Evolutionary conservation across 2,329 filamentous ascomycete species (phyloP).

Genomic region (Ophiostoma australiae): DNA sequence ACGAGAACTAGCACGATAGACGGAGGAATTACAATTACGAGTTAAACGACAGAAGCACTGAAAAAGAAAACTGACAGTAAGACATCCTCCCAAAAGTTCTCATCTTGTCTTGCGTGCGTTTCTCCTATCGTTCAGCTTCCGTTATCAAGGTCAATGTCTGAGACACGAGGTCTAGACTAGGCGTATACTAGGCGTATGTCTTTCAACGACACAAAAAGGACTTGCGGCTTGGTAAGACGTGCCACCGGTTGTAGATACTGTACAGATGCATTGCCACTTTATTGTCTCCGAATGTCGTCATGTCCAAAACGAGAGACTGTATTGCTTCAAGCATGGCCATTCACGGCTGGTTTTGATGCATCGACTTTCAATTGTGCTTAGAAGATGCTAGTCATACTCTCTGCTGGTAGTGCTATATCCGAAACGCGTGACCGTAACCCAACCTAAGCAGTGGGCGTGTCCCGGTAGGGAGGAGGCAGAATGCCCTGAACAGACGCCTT

Average conservation of each 20-base stretch:
- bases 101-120: background rate
- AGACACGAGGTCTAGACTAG: background rate
- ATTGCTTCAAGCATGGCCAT: background rate
- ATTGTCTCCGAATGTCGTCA: too few relatives aligned
- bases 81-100: background rate
- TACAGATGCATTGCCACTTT: too few relatives aligned
- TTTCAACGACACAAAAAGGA: too few relatives aligned
- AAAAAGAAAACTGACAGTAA: background rate
- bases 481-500: background rate
- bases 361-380: background rate
- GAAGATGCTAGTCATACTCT: background rate
- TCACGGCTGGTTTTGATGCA: background rate
- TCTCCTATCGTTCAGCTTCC: background rate
- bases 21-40: background rate
- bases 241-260: too few relatives aligned
- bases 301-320: background rate
- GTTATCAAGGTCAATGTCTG: background rate
- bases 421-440: background rate
- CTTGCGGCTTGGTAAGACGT: too few relatives aligned
- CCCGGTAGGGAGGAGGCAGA: background rate
- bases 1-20: background rate
- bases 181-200: background rate
- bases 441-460: background rate
- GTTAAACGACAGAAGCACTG: background rate
- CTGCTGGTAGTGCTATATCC: background rate